Conservation (phyloP, 345 rosid genomes). For the Sisymbrium altissimum region DNA sequence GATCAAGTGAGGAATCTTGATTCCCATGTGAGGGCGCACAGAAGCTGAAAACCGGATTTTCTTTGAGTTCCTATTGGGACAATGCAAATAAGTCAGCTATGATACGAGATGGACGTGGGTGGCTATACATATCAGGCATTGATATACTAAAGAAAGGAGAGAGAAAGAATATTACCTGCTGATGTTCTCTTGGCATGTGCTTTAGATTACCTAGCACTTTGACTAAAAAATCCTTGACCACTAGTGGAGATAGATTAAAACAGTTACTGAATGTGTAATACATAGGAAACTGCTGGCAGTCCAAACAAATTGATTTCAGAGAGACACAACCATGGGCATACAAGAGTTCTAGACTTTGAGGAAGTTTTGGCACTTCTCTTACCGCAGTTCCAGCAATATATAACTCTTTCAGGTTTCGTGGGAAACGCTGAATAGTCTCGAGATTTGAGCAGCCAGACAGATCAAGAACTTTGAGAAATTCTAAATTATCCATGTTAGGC, state of each 20-base stretch:
- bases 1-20: neutral
- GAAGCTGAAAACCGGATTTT: neutral
- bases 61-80: too few relatives aligned
- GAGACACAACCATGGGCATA: constrained; percentile 1
- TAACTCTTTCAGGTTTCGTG: too few relatives aligned
- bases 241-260: constrained; percentile 17
- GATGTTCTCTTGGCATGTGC: neutral
- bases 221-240: neutral
- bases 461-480: neutral
- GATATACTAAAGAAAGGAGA: too few relatives aligned
- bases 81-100: neutral
- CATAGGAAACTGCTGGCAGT: neutral
- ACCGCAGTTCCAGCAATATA: neutral
- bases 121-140: too few relatives aligned
- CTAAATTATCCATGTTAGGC: neutral
- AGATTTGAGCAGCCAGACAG: too few relatives aligned
- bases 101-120: neutral
- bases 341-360: neutral
- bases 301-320: neutral
- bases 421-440: too few relatives aligned
- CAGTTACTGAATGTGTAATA: constrained; percentile 17
- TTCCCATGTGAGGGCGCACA: neutral
- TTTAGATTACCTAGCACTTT: neutral
- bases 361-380: neutral
- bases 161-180: neutral